phyloP scores from a whole-genome alignment of 2,329 filamentous ascomycete species.

The Sclerotinia subarctica region DNA sequence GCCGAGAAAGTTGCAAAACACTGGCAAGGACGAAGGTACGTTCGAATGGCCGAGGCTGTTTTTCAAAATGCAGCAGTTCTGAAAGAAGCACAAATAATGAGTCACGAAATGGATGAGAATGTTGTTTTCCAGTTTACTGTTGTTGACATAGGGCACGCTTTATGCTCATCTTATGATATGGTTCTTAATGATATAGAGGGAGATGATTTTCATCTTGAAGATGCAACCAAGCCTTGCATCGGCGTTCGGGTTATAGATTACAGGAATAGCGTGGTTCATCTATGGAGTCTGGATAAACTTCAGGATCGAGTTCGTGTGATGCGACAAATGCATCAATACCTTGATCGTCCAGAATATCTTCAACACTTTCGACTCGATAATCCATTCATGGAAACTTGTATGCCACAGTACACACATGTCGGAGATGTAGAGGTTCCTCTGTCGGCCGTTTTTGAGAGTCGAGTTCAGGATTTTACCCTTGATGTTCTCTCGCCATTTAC shows the following conservation, averaged over 20 bases:
- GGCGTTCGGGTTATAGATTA: constrained; percentile 90
- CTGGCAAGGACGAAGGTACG: constrained; percentile 83
- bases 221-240: constrained; percentile 82
- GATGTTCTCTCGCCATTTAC: constrained; percentile 94
- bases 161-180: constrained; percentile 94
- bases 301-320: constrained; percentile 83
- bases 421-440: constrained; percentile 92
- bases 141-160: constrained; percentile 80
- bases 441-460: constrained; percentile 87
- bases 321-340: constrained; percentile 95
- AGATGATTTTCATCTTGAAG: constrained; percentile 75
- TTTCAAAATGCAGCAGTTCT: constrained; percentile 82
- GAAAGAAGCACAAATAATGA: constrained; percentile 98
- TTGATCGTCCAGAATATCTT: constrained; percentile 91
- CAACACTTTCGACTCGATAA: constrained; percentile 91
- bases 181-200: constrained; percentile 90
- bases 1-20: constrained; percentile 65
- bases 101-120: constrained; percentile 88
- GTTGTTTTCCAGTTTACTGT: constrained; percentile 95
- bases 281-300: constrained; percentile 94
- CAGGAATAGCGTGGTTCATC: constrained; percentile 76
- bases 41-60: constrained; percentile 89
- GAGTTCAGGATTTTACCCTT: constrained; percentile 89
- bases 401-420: constrained; percentile 87
- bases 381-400: constrained; percentile 85